Evolutionary conservation across 2,329 filamentous ascomycete species (phyloP).

Genomic region (Ceratocystis huliohia): DNA sequence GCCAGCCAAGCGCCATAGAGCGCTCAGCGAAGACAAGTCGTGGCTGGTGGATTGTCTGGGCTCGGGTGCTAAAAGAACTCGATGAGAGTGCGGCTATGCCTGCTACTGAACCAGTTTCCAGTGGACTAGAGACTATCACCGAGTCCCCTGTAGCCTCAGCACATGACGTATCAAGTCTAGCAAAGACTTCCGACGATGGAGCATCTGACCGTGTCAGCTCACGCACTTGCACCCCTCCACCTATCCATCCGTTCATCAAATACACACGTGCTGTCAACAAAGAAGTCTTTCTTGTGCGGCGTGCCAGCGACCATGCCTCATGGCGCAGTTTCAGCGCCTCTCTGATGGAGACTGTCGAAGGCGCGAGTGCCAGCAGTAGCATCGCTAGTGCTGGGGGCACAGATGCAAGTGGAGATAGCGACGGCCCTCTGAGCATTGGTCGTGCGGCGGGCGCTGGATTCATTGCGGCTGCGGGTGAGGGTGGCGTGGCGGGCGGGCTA

Average conservation of each 20-base stretch:
- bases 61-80: conserved; percentile 34
- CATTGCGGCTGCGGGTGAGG: conserved; percentile 23
- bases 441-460: background rate
- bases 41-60: conserved; percentile 61
- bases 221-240: background rate
- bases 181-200: conserved; percentile 2
- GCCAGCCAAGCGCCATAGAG: conserved; percentile 38
- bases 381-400: background rate
- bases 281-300: conserved; percentile 49
- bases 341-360: conserved; percentile 27
- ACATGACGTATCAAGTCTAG: background rate
- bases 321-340: conserved; percentile 29
- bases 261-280: conserved; percentile 31
- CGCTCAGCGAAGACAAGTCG: conserved; percentile 52
- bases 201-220: conserved; percentile 18
- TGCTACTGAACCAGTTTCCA: background rate
- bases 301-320: conserved; percentile 44
- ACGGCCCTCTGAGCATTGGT: conserved; percentile 29
- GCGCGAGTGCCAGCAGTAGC: conserved; percentile 19
- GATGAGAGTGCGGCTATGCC: background rate
- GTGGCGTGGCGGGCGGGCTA: conserved; percentile 36
- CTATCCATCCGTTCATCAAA: background rate
- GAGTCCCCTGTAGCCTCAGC: conserved; percentile 15
- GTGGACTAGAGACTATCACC: conserved; percentile 14
- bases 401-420: conserved; percentile 32